Base-by-base conservation (phyloP, 805 yeast genomes). In the Yamadazyma scolyti region DNA sequence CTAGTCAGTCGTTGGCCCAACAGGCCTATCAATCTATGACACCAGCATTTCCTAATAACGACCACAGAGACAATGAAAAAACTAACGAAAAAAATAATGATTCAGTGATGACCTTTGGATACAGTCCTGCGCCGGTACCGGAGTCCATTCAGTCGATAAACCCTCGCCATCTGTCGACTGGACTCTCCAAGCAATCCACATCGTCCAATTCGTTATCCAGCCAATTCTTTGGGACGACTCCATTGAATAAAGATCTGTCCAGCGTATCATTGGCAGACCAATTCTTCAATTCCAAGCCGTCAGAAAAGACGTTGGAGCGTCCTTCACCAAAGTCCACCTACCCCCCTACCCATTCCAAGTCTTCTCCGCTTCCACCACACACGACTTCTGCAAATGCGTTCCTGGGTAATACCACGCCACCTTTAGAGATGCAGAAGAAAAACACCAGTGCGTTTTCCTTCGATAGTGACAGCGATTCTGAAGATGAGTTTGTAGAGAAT, bases 1-100 rank as follows among this genome's bases (percentile, higher is more conserved):
- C 69, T 9, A 61, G 68, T 47, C 70, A 64, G 38, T 56, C 67
- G 18, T 48, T 65, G 33, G 71, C 70, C 9, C 68, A 65, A 34
- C 68, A 52, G 54, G 59, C 60, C 17, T 61, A 63, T 44, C 54
- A 54, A 14, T 28, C 30, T 9, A 37, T 42, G 46, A 40, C 50
- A 8, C 38, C 36, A 16, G 56, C 54, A 26, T 50, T 34, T 16
- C 56, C 62, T 2, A 41, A 43, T 9, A 31, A 32, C 4, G 32
- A 35, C 24, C 23, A 30, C 15, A 20, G 16, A 17, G 23, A 18
- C 9, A 23, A 28, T n/a, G 10, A 23, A 7, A 15, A 11, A 2
- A 11, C 16, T 9, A 32, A 43, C 11, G 59, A 50, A 3, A 11
- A 15, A 7, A 15, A 9, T 4, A n/a, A n/a, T n/a, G n/a, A n/a